Percentiles rank a stretch among this genome's conserved stretches.
Conservation (phyloP, 2,329 filamentous ascomycete species). For the Colletotrichum echinochloae region DNA sequence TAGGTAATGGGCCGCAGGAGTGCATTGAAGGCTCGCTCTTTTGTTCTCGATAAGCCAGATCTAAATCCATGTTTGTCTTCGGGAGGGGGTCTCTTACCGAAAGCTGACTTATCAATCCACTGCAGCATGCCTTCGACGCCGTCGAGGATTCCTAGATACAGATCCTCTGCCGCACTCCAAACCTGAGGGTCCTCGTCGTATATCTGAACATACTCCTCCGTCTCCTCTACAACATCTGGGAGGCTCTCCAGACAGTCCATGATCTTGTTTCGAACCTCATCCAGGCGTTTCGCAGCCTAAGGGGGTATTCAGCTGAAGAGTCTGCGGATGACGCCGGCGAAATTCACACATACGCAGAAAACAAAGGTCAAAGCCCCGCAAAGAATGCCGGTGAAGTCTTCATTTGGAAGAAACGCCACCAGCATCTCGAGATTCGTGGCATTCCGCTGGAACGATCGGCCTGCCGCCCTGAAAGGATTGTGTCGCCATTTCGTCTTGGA, state of each 20-base stretch:
- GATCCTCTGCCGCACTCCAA: constrained; percentile 15
- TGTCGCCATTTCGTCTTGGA: constrained; percentile 9
- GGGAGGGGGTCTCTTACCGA: not conserved
- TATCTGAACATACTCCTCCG: constrained; percentile 11
- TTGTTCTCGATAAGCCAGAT: not conserved
- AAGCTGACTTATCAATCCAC: constrained; percentile 23
- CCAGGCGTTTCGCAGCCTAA: constrained; percentile 9
- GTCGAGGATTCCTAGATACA: constrained; percentile 24
- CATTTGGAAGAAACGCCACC: constrained; percentile 9
- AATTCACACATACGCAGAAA: constrained; percentile 3
- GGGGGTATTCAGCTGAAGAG: not conserved
- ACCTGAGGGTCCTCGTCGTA: constrained; percentile 18
- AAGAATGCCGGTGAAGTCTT: constrained; percentile 4
- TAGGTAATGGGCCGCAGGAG: not conserved
- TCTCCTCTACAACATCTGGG: constrained; percentile 1
- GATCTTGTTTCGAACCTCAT: constrained; percentile 26
- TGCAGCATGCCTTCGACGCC: constrained; percentile 20
- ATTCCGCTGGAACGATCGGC: constrained; percentile 18
- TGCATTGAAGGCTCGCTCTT: constrained; percentile 22
- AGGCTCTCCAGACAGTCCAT: constrained; percentile 9
- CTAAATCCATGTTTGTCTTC: accelerated
- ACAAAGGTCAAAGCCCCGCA: constrained; percentile 22
- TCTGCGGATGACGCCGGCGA: too few relatives aligned
- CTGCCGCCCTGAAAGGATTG: constrained; percentile 16
- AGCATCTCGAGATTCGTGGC: constrained; percentile 21